A percentile compares a stretch with the other conserved stretches of the same genome.
Evolutionary conservation across 2,329 filamentous ascomycete genomes (phyloP).

Genomic region (Exserohilum turcica): DNA sequence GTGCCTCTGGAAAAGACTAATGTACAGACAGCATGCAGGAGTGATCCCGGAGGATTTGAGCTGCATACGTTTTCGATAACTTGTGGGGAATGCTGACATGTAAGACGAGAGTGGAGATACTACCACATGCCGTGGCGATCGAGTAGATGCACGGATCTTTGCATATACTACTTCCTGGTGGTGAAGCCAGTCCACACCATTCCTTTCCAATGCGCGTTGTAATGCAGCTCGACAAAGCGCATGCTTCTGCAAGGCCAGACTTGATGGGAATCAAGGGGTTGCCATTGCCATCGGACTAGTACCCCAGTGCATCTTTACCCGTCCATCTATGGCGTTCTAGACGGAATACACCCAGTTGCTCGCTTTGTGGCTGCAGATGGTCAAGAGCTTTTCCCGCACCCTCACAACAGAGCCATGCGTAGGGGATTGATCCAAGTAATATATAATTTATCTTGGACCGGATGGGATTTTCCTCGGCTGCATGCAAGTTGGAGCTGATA

Average conservation of each 20-base stretch:
- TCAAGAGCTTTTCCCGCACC: neutral
- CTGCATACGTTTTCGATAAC: neutral
- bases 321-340: constrained; percentile 2
- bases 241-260: neutral
- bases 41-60: neutral
- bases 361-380: neutral
- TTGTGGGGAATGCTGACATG: neutral
- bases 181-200: neutral
- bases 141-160: too few species aligned
- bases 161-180: neutral
- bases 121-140: neutral
- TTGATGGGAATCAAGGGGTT: neutral
- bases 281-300: neutral
- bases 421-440: neutral
- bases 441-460: constrained; percentile 7
- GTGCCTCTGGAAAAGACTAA: neutral
- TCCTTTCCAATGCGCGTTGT: neutral
- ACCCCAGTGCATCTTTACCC: constrained; percentile 1
- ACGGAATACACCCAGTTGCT: neutral
- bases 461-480: constrained; percentile 5
- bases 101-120: too few species aligned
- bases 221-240: neutral
- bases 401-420: neutral
- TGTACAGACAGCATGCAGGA: neutral
- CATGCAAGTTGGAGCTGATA: neutral